phyloP scores from a whole-genome alignment of 306 rosid species.

The Corylus heterophylla region DNA sequence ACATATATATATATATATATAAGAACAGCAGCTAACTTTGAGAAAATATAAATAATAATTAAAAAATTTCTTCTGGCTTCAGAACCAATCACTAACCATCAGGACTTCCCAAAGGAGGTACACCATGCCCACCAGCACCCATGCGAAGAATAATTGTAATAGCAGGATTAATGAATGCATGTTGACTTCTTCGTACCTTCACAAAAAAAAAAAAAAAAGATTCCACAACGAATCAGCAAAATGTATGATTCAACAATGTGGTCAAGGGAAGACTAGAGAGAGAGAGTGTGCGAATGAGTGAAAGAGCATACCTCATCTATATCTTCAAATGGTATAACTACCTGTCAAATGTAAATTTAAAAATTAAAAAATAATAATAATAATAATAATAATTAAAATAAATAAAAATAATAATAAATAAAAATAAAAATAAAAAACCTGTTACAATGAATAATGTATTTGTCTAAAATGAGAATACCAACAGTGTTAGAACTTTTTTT shows the following conservation, averaged over 20 bases:
- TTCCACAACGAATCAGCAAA: conserved; percentile 27
- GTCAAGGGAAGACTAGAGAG: not conserved
- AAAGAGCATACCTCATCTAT: conserved; percentile 78
- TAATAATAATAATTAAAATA: not conserved
- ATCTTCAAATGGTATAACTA: conserved; percentile 79
- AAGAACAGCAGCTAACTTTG: not conserved
- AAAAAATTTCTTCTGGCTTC: conserved; percentile 5
- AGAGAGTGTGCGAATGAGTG: conserved; percentile 24
- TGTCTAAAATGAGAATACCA: too few species aligned
- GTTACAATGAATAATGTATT: not conserved
- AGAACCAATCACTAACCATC: conserved; percentile 74
- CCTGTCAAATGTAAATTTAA: conserved; percentile 51
- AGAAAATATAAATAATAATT: conserved; percentile 13
- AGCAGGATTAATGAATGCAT: conserved; percentile 97
- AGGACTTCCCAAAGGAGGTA: conserved; percentile 98
- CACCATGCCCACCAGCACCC: conserved; percentile 99
- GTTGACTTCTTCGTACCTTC: conserved; percentile 95
- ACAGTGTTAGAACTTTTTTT: too few species aligned
- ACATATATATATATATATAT: not conserved
- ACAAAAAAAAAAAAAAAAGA: conserved; percentile 13
- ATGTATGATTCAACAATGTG: conserved; percentile 21
- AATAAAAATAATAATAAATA: conserved; percentile 1
- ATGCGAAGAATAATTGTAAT: conserved; percentile 87
- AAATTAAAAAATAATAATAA: not conserved
- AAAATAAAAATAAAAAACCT: not conserved